These are phyloP conservation scores for Tricholoma sp. DNA, from an alignment of 768 basidiomycete genomes.

Conservation along the genomic window DNA sequence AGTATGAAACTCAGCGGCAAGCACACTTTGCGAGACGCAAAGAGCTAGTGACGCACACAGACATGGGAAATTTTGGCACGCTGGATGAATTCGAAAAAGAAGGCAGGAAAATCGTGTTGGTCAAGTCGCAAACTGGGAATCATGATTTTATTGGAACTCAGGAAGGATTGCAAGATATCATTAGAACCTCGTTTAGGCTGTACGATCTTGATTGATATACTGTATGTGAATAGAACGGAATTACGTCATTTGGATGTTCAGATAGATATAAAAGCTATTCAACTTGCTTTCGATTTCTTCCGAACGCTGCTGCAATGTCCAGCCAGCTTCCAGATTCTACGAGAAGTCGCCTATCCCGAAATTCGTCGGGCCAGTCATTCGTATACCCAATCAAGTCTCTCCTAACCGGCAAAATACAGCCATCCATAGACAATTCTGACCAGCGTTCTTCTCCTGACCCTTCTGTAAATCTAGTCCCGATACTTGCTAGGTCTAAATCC, in stretches of 20 bases:
- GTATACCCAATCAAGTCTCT: slow-evolving; percentile 39
- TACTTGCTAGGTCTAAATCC: too few species aligned
- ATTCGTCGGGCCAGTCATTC: slow-evolving; percentile 17
- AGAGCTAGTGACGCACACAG: slow-evolving; percentile 38
- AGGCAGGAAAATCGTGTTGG: slow-evolving; percentile 45
- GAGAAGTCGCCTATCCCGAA: neutral
- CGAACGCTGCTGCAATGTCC: neutral
- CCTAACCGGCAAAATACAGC: slow-evolving; percentile 30
- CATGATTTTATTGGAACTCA: slow-evolving; percentile 60
- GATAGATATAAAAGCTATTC: too few species aligned
- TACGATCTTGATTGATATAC: too few species aligned
- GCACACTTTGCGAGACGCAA: slow-evolving; percentile 37
- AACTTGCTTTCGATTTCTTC: too few species aligned
- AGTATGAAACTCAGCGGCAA: slow-evolving; percentile 32
- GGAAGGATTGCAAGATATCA: slow-evolving; percentile 71
- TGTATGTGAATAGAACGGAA: too few species aligned
- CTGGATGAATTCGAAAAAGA: slow-evolving; percentile 48
- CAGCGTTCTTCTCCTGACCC: neutral
- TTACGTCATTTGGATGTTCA: too few species aligned
- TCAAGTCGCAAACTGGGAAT: slow-evolving; percentile 59
- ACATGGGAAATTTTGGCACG: slow-evolving; percentile 52
- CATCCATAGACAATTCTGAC: slow-evolving; percentile 13
- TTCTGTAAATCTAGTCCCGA: neutral
- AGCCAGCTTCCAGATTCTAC: neutral
- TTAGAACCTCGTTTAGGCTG: slow-evolving; percentile 33